These are phyloP conservation scores for Plenodomus biglobosus DNA, from an alignment of 2,329 filamentous ascomycete species.

Conservation along the genomic window DNA sequence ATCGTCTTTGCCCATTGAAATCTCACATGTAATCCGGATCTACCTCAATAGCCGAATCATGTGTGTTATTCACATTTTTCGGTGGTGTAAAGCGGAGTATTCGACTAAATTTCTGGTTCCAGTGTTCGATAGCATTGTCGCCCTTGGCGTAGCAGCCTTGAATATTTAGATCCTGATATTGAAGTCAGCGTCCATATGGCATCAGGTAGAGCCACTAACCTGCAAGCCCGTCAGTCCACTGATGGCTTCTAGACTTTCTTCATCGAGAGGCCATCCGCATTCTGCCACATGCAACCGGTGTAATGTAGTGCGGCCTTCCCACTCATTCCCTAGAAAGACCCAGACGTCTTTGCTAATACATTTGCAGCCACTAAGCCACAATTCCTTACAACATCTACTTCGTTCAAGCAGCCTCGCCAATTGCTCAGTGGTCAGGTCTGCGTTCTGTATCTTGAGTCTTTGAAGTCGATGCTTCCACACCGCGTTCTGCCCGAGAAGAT, in stretches of 20 bases:
- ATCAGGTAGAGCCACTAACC: too few species aligned
- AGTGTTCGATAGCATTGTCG: conserved; percentile 18
- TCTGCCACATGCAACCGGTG: conserved; percentile 20
- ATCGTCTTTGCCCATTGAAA: neutral
- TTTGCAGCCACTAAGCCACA: conserved; percentile 26
- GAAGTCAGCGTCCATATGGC: too few species aligned
- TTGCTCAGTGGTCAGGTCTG: conserved; percentile 18
- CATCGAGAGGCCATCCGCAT: conserved; percentile 27
- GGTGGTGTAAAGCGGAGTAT: conserved; percentile 30
- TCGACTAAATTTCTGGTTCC: conserved; percentile 29
- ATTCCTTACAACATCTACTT: conserved; percentile 19
- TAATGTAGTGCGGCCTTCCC: conserved; percentile 17
- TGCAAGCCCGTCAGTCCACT: conserved; percentile 18
- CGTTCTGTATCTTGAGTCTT: conserved; percentile 25
- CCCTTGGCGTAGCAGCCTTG: conserved; percentile 30
- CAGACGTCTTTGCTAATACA: conserved; percentile 21
- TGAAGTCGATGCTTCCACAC: conserved; percentile 21
- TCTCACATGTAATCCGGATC: conserved; percentile 29
- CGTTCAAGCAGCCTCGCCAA: conserved; percentile 19
- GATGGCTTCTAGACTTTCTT: conserved; percentile 19
- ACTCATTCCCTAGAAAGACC: conserved; percentile 22
- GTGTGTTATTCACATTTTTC: neutral
- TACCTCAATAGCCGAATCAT: conserved; percentile 28
- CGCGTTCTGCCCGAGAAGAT: conserved; percentile 11
- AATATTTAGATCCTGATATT: conserved; percentile 27